Evolutionary conservation across 2,329 filamentous ascomycete species (phyloP).

Genomic region (Diaporthe vaccinii): DNA sequence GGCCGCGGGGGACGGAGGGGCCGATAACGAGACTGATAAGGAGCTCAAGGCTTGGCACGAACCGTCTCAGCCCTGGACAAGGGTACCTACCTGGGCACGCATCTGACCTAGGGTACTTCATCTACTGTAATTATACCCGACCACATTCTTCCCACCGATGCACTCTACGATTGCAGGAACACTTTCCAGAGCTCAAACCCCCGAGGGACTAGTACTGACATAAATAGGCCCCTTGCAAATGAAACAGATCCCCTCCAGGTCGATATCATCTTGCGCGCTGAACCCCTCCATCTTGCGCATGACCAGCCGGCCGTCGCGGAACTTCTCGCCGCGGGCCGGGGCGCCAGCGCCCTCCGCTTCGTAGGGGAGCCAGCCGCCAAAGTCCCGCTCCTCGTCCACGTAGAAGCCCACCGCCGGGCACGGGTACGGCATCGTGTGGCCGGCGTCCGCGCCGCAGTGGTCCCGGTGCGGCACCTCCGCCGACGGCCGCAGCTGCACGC

Average conservation of each 20-base stretch:
- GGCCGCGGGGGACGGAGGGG: not conserved
- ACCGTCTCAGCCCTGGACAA: too few relatives aligned
- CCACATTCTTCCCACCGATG: too few relatives aligned
- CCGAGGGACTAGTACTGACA: not conserved
- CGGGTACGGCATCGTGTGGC: not conserved
- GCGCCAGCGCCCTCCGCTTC: not conserved
- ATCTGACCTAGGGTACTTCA: too few relatives aligned
- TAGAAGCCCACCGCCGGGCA: not conserved
- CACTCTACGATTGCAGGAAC: too few relatives aligned
- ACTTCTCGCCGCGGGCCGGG: not conserved
- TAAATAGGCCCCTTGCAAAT: not conserved
- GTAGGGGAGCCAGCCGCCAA: not conserved
- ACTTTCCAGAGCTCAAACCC: too few relatives aligned
- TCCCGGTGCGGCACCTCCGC: not conserved
- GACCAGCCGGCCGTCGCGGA: not conserved
- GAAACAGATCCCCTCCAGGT: not conserved
- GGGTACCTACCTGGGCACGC: too few relatives aligned
- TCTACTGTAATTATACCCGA: too few relatives aligned
- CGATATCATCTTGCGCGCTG: not conserved
- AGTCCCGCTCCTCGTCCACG: not conserved
- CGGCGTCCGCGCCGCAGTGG: not conserved
- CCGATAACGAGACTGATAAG: constrained; percentile 8
- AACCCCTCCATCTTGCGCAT: not conserved
- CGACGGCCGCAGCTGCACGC: not conserved
- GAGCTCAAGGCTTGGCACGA: not conserved